Evolutionary conservation across 2,329 filamentous ascomycete species (phyloP).

Genomic region (Cryphonectria japonica): DNA sequence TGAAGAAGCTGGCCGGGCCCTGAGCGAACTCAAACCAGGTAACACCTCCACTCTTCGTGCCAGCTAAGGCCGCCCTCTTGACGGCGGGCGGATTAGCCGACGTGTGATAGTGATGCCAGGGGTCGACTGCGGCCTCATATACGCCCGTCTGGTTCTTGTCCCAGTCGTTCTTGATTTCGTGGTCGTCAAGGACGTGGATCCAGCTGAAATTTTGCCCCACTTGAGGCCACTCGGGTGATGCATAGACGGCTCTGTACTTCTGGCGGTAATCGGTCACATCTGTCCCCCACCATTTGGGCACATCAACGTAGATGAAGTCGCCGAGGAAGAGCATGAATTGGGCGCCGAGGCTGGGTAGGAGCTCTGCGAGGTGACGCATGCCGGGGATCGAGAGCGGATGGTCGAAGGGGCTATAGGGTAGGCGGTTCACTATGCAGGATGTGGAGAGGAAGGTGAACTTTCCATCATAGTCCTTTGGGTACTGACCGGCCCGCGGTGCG

Average conservation of each 20-base stretch:
- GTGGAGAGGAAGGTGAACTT: slow-evolving; percentile 90
- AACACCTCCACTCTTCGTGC: slow-evolving; percentile 54
- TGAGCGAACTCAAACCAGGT: slow-evolving; percentile 91
- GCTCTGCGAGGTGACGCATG: slow-evolving; percentile 73
- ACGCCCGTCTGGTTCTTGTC: slow-evolving; percentile 78
- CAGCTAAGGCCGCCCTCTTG: slow-evolving; percentile 48
- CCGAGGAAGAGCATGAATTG: slow-evolving; percentile 84
- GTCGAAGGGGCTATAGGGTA: slow-evolving; percentile 85
- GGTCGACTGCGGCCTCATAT: slow-evolving; percentile 78
- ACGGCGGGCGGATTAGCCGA: slow-evolving; percentile 78
- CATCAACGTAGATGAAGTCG: slow-evolving; percentile 90
- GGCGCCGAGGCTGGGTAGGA: slow-evolving; percentile 71
- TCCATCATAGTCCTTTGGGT: slow-evolving; percentile 62
- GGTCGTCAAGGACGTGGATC: slow-evolving; percentile 96
- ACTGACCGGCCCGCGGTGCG: slow-evolving; percentile 70
- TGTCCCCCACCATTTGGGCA: slow-evolving; percentile 77
- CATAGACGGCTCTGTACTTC: slow-evolving; percentile 95
- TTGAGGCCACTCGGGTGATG: slow-evolving; percentile 85
- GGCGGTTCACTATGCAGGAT: slow-evolving; percentile 88
- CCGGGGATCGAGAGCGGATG: slow-evolving; percentile 84
- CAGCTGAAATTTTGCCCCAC: slow-evolving; percentile 83
- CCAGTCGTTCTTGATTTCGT: slow-evolving; percentile 97
- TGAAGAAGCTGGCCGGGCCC: slow-evolving; percentile 91
- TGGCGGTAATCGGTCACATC: slow-evolving; percentile 77
- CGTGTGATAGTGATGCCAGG: slow-evolving; percentile 86